phyloP scores from a whole-genome alignment of 2,329 filamentous ascomycete species.

The Aspergillus puulaauensis region DNA sequence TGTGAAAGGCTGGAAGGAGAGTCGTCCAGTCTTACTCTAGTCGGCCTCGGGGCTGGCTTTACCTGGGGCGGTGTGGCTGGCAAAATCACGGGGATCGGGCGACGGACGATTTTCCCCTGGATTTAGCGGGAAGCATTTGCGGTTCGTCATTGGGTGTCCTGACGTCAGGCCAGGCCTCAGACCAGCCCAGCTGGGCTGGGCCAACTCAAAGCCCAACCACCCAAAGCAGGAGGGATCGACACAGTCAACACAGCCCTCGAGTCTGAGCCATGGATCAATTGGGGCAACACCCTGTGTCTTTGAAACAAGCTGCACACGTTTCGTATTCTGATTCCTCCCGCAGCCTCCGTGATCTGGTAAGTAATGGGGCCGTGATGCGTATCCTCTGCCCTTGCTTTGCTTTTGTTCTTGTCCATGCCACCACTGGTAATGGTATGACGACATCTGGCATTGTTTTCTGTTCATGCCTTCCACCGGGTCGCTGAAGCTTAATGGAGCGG shows the following conservation, averaged over 20 bases:
- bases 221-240: background rate
- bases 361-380: no score
- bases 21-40: background rate
- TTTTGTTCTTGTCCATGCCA: background rate
- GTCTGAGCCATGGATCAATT: background rate
- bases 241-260: background rate
- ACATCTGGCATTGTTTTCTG: background rate
- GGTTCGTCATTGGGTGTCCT: background rate
- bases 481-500: background rate
- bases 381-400: background rate
- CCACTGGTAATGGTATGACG: background rate
- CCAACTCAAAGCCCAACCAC: background rate
- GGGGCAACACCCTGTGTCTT: no score
- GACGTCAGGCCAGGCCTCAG: background rate
- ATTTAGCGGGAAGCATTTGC: background rate
- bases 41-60: background rate
- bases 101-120: background rate
- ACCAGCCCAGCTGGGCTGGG: background rate
- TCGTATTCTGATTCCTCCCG: background rate
- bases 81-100: background rate
- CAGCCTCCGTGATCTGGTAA: no score
- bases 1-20: background rate
- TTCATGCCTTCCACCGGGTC: background rate
- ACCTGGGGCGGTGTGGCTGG: slow-evolving; percentile 1
- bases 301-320: background rate